A percentile compares a stretch with the other conserved stretches of the same genome.
Evolutionary conservation across 2,329 filamentous ascomycete genomes (phyloP).

Genomic region (Verticillium tricorpus): DNA sequence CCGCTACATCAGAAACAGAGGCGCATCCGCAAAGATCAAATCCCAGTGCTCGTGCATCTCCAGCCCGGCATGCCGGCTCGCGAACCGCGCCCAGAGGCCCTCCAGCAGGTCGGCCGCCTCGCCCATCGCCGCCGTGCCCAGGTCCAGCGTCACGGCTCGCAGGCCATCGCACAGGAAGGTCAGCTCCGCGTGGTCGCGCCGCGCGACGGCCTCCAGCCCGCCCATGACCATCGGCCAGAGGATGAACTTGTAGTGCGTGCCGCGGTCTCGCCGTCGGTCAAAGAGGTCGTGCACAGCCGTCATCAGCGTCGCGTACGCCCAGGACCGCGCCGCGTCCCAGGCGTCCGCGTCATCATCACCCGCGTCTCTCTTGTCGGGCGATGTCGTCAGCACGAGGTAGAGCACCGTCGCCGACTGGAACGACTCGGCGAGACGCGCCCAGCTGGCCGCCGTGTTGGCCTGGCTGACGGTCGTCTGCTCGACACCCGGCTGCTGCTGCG

Average conservation of each 20-base stretch:
- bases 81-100: background rate
- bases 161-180: background rate
- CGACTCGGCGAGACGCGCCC: background rate
- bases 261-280: background rate
- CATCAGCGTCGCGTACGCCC: background rate
- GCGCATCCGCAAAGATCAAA: background rate
- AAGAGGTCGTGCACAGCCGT: background rate
- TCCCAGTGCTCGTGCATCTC: background rate
- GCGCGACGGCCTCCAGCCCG: background rate
- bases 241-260: conserved; percentile 1
- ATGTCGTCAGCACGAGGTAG: background rate
- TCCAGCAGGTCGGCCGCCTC: background rate
- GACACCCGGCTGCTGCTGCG: background rate
- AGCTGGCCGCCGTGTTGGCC: background rate
- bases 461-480: background rate
- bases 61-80: background rate
- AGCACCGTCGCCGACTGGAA: background rate
- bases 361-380: too few species aligned
- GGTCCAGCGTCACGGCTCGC: background rate
- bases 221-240: background rate
- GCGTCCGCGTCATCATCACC: background rate
- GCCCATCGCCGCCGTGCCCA: background rate
- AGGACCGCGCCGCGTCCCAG: background rate
- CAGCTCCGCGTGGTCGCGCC: background rate
- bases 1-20: conserved; percentile 1